Evolutionary conservation across 2,329 filamentous ascomycete species (phyloP), one percentile per base, ranked within the genome.

Genomic region (Thielaviopsis cerberus): DNA sequence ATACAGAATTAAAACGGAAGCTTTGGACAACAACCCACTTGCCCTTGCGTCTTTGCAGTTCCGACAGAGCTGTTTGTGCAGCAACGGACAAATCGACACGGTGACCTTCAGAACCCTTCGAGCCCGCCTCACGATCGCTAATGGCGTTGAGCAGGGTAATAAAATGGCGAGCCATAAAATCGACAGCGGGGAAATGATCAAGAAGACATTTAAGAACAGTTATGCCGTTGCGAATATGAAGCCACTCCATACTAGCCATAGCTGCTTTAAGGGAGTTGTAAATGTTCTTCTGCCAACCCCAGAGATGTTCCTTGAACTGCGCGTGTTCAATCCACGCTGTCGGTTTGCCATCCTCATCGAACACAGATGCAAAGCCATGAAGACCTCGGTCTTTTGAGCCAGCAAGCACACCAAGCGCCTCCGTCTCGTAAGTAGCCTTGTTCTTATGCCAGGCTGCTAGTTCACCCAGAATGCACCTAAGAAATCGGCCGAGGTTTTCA

Each of bases 201-300:
- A 88, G 79, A 53, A 95, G 77, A 11, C 81, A 78, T 67, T 92
- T 94, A 60, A 98, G 75, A 3, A 97, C 77, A 59, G 86, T 92
- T 63, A 97, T 94, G 51, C 89, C 88, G 67, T 98, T 98, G 58
- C 91, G 83, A 67, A 97, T 94, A 69, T 96, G 90, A 85, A 96
- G 96, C 79, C 92, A 98, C 70, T 97, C 91, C 30, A 80, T 82
- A 26, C 85, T 84, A 20, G 81, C 81, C 53, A 98, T 76, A 67
- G 91, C 96, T 41, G 79, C 78, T 67, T 89, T 90, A 57, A 98
- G 74, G 1, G 91, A 88, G 54, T 74, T 79, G 64, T 85, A 86
- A 51, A 98, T 73, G 62, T 86, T 82, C 64, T 85, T 82, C 69
- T 98, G 94, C 89, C 91, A 97, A 64, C 87, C 86, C 73, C 86